Evolutionary conservation across 1,139 yeast genomes (phyloP).

Genomic region (Sugiyamaella neomexicana): DNA sequence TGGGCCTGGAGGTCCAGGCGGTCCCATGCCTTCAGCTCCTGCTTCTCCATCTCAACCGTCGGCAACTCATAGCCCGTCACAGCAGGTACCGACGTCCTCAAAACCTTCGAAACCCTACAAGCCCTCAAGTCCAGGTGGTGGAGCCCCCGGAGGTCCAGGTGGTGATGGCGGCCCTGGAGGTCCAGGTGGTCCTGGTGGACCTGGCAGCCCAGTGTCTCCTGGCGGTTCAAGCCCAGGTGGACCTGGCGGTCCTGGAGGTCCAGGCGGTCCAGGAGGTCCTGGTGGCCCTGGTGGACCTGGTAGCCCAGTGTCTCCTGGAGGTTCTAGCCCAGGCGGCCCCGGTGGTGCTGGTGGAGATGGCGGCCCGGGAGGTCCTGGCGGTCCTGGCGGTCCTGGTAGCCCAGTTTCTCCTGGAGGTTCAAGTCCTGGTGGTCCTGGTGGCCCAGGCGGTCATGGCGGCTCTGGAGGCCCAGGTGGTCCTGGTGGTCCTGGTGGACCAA

Average conservation of each 20-base stretch:
- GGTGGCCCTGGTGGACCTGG: conserved; percentile 9
- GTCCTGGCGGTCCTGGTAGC: conserved; percentile 8
- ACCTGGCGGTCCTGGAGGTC: conserved; percentile 18
- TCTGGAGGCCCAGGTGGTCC: conserved; percentile 11
- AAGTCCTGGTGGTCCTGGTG: conserved; percentile 18
- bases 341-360: conserved; percentile 2
- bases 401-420: conserved; percentile 20
- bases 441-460: conserved; percentile 14
- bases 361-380: not conserved
- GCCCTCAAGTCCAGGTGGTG: conserved; percentile 20
- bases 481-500: conserved; percentile 14
- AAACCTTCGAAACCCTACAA: not conserved
- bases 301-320: conserved; percentile 19
- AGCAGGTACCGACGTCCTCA: conserved; percentile 7
- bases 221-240: conserved; percentile 17
- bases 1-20: conserved; percentile 5
- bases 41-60: conserved; percentile 6
- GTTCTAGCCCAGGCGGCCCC: conserved; percentile 20
- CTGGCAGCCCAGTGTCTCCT: conserved; percentile 18
- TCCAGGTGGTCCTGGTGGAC: not conserved
- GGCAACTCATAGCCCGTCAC: conserved; percentile 2
- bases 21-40: not conserved
- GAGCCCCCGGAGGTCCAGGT: conserved; percentile 1
- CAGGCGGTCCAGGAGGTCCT: not conserved
- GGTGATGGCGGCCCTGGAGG: not conserved